Evolutionary conservation across 2,329 filamentous ascomycete genomes (phyloP), one percentile per base, ranked within the genome.

Genomic region (Calonectria fujianensis): DNA sequence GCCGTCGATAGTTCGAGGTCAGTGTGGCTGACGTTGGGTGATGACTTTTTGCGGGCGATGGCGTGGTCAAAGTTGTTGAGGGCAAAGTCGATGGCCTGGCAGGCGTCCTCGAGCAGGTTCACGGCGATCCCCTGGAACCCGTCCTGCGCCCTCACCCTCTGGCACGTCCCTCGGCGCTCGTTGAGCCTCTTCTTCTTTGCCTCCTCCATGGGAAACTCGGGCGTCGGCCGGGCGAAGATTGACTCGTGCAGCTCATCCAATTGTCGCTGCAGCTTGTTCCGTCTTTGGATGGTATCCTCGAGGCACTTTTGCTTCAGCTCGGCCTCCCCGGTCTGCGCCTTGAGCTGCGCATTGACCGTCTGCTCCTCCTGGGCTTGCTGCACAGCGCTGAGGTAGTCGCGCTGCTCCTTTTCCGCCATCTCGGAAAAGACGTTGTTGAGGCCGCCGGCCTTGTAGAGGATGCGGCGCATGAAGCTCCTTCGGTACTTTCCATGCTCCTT

Each of bases 151-250:
- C 86, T 83, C 10, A 84, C 80, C 31, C 84, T 80, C 50, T 87
- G 83, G 75, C 88, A 89, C 2, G 80, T 77, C 31, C 81, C 80
- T 39, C 85, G 76, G 1, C 86, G 85, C 6, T 80, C 73, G 13
- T 83, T 78, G 27, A 86, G 81, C 1, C 80, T 80, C 7, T 82
- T 74, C 79, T 91, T 89, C 67, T 83, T 82, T 35, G 82, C 79
- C 72, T 92, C 90, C 78, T 92, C 90, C n/a, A 88, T 87, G 0
- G 89, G 88, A 32, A 90, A 88, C 0, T 85, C 87, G 0, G 88
- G 88, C 0, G 89, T 91, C 7, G 87, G 87, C 0, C 90, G 90
- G 13, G 84, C 82, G 78, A 92, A 92, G 74, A 92, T 88, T 66
- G 83, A 85, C 80, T 78, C 73, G 80, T 91, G 91, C 4, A 92